Evolutionary conservation across 345 rosid genomes (phyloP).

Genomic region (Linum tenue): DNA sequence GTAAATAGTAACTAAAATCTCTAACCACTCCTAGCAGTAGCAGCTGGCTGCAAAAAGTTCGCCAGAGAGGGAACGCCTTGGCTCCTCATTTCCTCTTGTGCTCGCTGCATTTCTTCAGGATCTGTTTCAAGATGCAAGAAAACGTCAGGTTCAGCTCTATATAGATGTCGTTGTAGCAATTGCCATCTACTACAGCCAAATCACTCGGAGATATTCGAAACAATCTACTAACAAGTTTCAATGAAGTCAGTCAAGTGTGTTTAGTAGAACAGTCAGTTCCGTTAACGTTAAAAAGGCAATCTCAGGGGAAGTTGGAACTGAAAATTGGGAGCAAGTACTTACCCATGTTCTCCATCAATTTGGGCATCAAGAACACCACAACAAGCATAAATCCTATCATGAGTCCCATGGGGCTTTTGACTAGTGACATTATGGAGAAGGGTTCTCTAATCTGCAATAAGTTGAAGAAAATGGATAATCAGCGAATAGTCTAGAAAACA

Average conservation of each 20-base stretch:
- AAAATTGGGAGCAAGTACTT: constrained; percentile 6
- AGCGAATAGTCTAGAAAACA: no score
- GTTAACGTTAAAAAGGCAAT: no score
- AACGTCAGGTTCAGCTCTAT: not conserved
- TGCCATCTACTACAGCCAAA: not conserved
- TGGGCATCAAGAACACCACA: constrained; percentile 89
- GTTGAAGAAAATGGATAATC: not conserved
- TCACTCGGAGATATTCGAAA: not conserved
- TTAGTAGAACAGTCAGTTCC: no score
- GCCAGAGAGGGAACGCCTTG: constrained; percentile 90
- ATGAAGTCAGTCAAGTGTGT: no score
- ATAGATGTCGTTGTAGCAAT: not conserved
- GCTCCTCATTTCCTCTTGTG: constrained; percentile 91
- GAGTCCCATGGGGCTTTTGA: constrained; percentile 97
- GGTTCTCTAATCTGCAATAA: constrained; percentile 77
- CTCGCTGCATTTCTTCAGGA: constrained; percentile 86
- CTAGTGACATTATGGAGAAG: constrained; percentile 64
- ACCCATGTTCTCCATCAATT: constrained; percentile 93
- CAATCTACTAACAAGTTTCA: no score
- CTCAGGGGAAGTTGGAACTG: not conserved
- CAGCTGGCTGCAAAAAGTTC: constrained; percentile 33
- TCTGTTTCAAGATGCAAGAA: constrained; percentile 35
- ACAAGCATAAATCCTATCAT: constrained; percentile 96
- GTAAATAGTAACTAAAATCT: not conserved
- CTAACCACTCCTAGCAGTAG: constrained; percentile 29